phyloP scores from a whole-genome alignment of 2,329 filamentous ascomycete genomes.

The Arthrinium phaeospermum region DNA sequence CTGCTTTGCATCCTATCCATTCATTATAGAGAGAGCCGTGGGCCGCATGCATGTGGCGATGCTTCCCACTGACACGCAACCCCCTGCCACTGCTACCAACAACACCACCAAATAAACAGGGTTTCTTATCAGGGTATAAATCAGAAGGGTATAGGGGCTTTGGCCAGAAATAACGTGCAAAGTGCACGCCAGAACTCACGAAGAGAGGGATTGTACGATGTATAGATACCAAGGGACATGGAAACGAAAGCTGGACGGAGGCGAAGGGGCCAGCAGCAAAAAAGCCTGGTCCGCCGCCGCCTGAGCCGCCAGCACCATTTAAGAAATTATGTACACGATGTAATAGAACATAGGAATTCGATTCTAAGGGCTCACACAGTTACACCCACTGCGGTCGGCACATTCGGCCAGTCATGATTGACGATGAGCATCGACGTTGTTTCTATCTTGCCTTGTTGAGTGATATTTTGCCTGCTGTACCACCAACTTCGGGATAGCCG shows the following conservation, averaged over 20 bases:
- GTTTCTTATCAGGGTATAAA: not conserved
- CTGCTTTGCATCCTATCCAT: not conserved
- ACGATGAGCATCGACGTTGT: not conserved
- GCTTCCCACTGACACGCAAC: not conserved
- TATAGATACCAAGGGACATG: constrained; percentile 5
- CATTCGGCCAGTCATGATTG: not conserved
- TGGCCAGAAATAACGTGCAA: not conserved
- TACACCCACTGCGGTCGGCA: not conserved
- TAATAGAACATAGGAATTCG: constrained; percentile 19
- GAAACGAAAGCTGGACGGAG: not conserved
- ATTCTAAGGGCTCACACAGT: constrained; percentile 8
- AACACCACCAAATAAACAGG: not conserved
- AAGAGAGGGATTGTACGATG: not conserved
- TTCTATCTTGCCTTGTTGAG: no score
- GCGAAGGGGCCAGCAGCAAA: not conserved
- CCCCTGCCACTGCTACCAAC: not conserved
- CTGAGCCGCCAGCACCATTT: constrained; percentile 13
- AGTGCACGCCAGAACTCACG: not conserved
- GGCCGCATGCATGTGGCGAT: not conserved
- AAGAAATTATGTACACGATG: constrained; percentile 4
- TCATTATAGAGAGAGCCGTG: not conserved
- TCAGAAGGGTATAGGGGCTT: not conserved
- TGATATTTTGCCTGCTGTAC: not conserved
- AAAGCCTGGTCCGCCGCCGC: not conserved
- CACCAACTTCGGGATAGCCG: not conserved